A percentile compares a stretch with the other conserved stretches of the same genome.
Conservation (phyloP, 129 eudicot species). For the Heracleum sosnowskyi region DNA sequence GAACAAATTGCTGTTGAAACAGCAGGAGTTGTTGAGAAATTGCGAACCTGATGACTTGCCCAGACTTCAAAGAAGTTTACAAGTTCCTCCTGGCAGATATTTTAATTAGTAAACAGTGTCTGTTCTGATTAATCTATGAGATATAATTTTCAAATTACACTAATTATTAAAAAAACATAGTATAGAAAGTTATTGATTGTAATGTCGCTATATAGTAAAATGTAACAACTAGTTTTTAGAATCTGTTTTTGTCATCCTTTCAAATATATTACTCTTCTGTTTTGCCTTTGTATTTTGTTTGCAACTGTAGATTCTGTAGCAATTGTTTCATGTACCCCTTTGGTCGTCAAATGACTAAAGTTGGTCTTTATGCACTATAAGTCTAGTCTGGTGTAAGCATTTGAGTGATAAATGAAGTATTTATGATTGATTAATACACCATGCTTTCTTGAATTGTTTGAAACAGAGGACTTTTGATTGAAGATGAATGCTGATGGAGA, state of each 20-base stretch:
- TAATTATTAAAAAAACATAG: slow-evolving; percentile 4
- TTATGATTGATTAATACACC: background rate
- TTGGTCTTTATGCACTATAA: background rate
- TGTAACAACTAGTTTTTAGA: background rate
- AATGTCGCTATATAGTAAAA: background rate
- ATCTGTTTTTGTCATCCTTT: background rate
- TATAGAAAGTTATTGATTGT: background rate
- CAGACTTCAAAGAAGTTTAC: slow-evolving; percentile 31
- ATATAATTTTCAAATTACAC: slow-evolving; percentile 11
- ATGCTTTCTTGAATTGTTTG: background rate
- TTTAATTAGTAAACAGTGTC: slow-evolving; percentile 1
- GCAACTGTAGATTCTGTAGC: background rate
- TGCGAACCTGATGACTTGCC: slow-evolving; percentile 51
- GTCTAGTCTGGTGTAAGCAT: background rate
- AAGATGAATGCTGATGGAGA: background rate
- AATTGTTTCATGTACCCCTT: background rate
- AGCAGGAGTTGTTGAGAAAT: slow-evolving; percentile 56
- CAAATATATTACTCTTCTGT: background rate
- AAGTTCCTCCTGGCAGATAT: slow-evolving; percentile 9
- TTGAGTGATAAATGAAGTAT: background rate
- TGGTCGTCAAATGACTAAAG: background rate
- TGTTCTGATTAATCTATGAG: slow-evolving; percentile 14
- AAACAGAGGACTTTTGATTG: background rate
- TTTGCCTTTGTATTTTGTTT: background rate
- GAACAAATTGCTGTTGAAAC: slow-evolving; percentile 18